Evolutionary conservation across 108 stramenopile species (phyloP).

Genomic region (Nannochloropsis salina): DNA sequence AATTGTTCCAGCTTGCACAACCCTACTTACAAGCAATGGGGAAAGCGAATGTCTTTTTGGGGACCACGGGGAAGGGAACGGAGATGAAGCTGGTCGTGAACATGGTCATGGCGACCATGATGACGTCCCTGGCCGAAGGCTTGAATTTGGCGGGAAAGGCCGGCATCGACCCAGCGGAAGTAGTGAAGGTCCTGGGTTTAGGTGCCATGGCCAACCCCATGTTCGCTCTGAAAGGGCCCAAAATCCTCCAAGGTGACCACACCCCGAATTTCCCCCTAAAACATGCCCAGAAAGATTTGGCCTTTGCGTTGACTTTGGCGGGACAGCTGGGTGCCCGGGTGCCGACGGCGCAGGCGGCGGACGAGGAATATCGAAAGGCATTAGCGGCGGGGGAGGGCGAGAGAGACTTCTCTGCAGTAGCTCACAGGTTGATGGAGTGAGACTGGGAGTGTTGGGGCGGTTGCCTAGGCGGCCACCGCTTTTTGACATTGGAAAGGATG

Average conservation of each 20-base stretch:
- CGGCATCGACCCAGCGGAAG: conserved; percentile 65
- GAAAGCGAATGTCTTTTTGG: conserved; percentile 78
- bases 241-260: conserved; percentile 74
- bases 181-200: conserved; percentile 79
- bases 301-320: conserved; percentile 40
- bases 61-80: conserved; percentile 71
- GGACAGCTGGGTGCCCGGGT: conserved; percentile 29
- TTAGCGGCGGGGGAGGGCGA: conserved; percentile 25
- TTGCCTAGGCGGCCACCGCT: too few relatives aligned
- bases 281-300: conserved; percentile 81
- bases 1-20: conserved; percentile 57
- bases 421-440: neutral
- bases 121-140: conserved; percentile 66
- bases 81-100: conserved; percentile 89
- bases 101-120: conserved; percentile 87
- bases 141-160: conserved; percentile 69
- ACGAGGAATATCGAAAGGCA: conserved; percentile 30
- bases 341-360: conserved; percentile 41
- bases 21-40: conserved; percentile 74
- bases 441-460: too few relatives aligned
- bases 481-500: too few relatives aligned
- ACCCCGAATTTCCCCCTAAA: conserved; percentile 85
- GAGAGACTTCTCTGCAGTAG: conserved; percentile 45
- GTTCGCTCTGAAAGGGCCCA: conserved; percentile 79
- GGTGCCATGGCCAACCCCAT: conserved; percentile 78